Percentiles rank a stretch among this genome's conserved stretches.
These are phyloP conservation scores for Crassisporium funariophilum DNA, from an alignment of 768 basidiomycete species.

Conservation along the genomic window DNA sequence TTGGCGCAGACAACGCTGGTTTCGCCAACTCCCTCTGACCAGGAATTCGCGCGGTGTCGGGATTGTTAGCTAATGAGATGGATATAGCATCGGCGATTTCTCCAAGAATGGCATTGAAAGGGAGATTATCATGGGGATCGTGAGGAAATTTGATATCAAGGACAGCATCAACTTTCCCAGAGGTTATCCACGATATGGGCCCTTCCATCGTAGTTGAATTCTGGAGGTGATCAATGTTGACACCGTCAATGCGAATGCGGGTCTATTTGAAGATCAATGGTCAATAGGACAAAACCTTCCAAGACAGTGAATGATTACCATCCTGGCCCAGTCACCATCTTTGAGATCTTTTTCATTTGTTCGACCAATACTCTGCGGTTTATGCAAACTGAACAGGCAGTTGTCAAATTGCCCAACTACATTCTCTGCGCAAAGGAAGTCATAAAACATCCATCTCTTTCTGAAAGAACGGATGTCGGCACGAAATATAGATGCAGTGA, in stretches of 20 bases:
- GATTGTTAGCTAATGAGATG: constrained; percentile 52
- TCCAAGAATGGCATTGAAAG: constrained; percentile 81
- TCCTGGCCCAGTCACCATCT: constrained; percentile 83
- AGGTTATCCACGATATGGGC: constrained; percentile 96
- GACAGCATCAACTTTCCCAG: constrained; percentile 95
- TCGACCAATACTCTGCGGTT: constrained; percentile 92
- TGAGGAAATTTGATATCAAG: constrained; percentile 97
- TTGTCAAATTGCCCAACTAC: constrained; percentile 98
- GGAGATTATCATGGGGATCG: constrained; percentile 65
- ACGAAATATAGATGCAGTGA: constrained; percentile 89
- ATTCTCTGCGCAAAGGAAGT: constrained; percentile 91
- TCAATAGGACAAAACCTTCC: background rate
- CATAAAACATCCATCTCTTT: constrained; percentile 95
- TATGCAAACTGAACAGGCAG: constrained; percentile 94
- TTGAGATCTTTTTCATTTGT: constrained; percentile 85
- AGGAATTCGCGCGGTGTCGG: constrained; percentile 62
- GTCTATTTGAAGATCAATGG: constrained; percentile 51
- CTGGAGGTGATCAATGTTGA: constrained; percentile 95
- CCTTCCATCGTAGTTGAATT: constrained; percentile 79
- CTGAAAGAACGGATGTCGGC: constrained; percentile 83
- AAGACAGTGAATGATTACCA: constrained; percentile 58
- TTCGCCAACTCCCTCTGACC: constrained; percentile 87
- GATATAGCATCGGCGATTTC: constrained; percentile 89
- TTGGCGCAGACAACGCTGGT: constrained; percentile 79
- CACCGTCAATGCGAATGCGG: constrained; percentile 94